A percentile compares a stretch with the other conserved stretches of the same genome.
These are phyloP conservation scores for Rhodosorus marinus DNA, from an alignment of 23 red algal species.

Conservation along the genomic window DNA sequence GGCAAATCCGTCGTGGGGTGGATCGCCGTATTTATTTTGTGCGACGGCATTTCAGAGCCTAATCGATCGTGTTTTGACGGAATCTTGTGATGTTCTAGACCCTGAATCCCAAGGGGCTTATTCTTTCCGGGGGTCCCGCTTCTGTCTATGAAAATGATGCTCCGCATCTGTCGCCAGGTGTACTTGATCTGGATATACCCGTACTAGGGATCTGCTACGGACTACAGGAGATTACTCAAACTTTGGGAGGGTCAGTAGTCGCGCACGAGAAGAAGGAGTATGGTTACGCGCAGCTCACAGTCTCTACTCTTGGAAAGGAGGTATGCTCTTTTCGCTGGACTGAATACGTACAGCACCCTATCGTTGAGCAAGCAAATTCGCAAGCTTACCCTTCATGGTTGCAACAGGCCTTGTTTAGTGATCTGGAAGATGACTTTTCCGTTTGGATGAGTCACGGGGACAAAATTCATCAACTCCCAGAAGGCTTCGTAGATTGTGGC, in stretches of 20 bases:
- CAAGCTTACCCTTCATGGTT: too few relatives aligned
- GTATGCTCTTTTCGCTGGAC: too few relatives aligned
- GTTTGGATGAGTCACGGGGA: constrained; percentile 99
- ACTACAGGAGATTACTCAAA: constrained; percentile 73
- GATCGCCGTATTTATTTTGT: not conserved
- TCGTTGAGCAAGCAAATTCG: not conserved
- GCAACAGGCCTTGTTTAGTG: constrained; percentile 31
- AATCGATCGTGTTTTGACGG: not conserved
- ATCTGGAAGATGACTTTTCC: constrained; percentile 8
- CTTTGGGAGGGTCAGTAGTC: constrained; percentile 42
- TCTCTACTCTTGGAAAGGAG: not conserved
- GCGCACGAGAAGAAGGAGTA: constrained; percentile 56
- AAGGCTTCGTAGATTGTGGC: constrained; percentile 31
- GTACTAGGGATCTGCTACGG: constrained; percentile 95
- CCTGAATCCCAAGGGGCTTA: constrained; percentile 30
- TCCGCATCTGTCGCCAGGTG: constrained; percentile 28
- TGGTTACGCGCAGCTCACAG: constrained; percentile 42
- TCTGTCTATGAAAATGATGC: constrained; percentile 68
- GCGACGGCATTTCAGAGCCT: not conserved
- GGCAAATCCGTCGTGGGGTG: not conserved
- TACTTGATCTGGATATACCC: constrained; percentile 72
- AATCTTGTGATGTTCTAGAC: not conserved
- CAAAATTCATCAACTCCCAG: constrained; percentile 29
- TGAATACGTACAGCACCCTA: too few relatives aligned
- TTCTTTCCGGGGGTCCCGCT: constrained; percentile 73